Conservation (phyloP, 345 rosid genomes). For the Corchorus olitorius region DNA sequence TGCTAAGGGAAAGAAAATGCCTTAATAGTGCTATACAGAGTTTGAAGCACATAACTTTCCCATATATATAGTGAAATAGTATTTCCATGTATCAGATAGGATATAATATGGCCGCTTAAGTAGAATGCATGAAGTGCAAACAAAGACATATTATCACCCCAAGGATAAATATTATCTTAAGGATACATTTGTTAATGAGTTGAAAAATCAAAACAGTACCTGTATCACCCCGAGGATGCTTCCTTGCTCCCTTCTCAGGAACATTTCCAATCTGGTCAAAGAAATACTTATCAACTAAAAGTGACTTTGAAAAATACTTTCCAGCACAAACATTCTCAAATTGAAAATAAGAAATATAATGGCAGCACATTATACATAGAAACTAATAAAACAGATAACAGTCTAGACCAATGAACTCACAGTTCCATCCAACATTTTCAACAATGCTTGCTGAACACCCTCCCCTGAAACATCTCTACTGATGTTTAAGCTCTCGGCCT, state of each 20-base stretch:
- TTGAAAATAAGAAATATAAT: constrained; percentile 1
- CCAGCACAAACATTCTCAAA: neutral
- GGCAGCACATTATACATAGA: neutral
- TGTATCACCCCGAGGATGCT: constrained; percentile 99
- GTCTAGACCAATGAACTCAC: constrained; percentile 52
- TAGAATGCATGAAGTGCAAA: neutral
- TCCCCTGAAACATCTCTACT: constrained; percentile 99
- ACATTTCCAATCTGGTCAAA: constrained; percentile 78
- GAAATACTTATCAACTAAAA: constrained; percentile 22
- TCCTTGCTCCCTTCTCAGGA: constrained; percentile 98
- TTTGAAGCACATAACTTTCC: neutral
- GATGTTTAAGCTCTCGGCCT: constrained; percentile 94
- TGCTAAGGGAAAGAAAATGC: neutral
- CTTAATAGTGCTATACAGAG: neutral
- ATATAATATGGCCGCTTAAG: neutral
- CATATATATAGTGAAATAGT: neutral
- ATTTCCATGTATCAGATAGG: constrained; percentile 1
- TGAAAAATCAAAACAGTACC: constrained; percentile 45
- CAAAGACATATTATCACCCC: neutral
- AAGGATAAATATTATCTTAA: too few species aligned
- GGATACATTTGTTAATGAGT: constrained; percentile 8
- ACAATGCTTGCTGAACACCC: constrained; percentile 95
- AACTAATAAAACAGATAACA: constrained; percentile 2
- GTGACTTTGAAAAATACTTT: neutral
- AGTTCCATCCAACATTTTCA: constrained; percentile 97